Conservation (phyloP, 2,329 filamentous ascomycete species). For the Bipolaris gigantea region DNA sequence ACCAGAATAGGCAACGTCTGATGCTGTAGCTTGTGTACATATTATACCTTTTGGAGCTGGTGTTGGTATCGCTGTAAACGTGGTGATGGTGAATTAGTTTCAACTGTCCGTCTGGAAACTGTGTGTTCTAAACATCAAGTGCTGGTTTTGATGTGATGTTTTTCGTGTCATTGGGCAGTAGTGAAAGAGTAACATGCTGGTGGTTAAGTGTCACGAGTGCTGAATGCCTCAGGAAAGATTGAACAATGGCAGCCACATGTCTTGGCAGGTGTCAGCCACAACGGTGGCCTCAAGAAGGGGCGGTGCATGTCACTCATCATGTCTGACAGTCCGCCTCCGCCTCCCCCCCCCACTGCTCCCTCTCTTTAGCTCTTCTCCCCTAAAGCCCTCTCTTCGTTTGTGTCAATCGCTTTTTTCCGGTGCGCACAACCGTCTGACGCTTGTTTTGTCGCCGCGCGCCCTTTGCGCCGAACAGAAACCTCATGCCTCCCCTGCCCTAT, state of each 20-base stretch:
- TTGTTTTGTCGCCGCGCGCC: slow-evolving; percentile 15
- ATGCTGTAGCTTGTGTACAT: background rate
- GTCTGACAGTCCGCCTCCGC: slow-evolving; percentile 1
- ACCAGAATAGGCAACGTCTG: background rate
- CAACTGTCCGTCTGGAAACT: too few species aligned
- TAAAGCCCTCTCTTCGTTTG: background rate
- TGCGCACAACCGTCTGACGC: background rate
- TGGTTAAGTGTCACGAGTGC: background rate
- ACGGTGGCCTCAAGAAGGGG: background rate
- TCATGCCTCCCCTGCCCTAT: slow-evolving; percentile 22
- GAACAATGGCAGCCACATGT: background rate
- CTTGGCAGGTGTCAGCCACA: slow-evolving; percentile 2
- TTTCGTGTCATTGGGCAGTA: background rate
- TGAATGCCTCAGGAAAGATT: background rate
- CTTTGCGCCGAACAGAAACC: slow-evolving; percentile 16
- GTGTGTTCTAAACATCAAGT: background rate
- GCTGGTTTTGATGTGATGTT: background rate
- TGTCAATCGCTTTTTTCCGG: background rate
- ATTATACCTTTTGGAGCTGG: background rate
- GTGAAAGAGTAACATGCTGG: background rate
- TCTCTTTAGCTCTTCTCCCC: background rate
- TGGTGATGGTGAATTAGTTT: background rate
- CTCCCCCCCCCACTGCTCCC: slow-evolving; percentile 1
- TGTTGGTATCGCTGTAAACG: background rate
- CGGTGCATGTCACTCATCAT: background rate